Base-by-base conservation (phyloP, 768 basidiomycete species). In the Russula sp. region DNA sequence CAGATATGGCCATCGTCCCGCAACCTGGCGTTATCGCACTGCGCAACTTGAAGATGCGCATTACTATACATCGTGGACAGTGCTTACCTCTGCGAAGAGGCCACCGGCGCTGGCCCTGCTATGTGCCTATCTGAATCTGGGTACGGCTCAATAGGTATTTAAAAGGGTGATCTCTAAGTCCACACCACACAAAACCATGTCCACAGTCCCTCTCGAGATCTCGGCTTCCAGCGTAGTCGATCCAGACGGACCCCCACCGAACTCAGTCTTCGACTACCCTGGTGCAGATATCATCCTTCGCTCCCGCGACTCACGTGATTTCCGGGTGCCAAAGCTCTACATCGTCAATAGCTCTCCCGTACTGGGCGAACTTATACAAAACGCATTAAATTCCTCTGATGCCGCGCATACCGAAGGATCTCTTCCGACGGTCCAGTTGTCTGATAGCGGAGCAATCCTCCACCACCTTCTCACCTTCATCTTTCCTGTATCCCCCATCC, bases 401-500 rank as follows among this genome's bases (percentile, higher is more conserved):
- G 4, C 10, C 11, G 9, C 13, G 6, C 11, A 32, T 16, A 27
- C 0, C 8, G 49, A 44, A 22, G 18, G 10, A 32, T 40, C 39
- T 1, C 54, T 42, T 22, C 39, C 54, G 14, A 20, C 49, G 2
- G 20, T 63, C 27, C 16, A 54, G 9, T 32, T 63, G 3, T 39
- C 11, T 3, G 52, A 63, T 40, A 59, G 11, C 9, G 31, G 39
- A 6, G n/a, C 16, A 1, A 59, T 45, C 37, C 52, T 63, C 14
- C 14, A 31, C 47, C 42, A 1, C 20, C 62, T 63, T 18, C 39
- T 63, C 51, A 63, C 62, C 4, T 58, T 63, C 10, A 48, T 63
- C 6, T 49, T 63, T 9, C 57, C 52, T 9, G 45, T 59, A 14
- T 1, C 37, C 18, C 44, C 52, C 7, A 0, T 34, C 44, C 27